Evolutionary conservation across 495 filamentous ascomycete species (phyloP).

Genomic region (Talaromyces trachyspermus): DNA sequence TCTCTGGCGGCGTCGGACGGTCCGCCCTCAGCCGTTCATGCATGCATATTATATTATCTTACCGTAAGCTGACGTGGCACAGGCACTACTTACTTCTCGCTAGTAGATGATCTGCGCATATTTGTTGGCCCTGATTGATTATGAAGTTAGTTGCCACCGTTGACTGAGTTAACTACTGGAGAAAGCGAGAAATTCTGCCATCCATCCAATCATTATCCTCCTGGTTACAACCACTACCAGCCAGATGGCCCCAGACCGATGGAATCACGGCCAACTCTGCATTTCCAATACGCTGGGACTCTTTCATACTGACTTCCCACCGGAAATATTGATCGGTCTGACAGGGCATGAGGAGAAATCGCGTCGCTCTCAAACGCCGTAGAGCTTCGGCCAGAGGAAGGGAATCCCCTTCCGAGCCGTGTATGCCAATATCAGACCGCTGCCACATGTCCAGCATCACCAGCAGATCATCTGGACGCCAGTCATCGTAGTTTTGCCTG

Average conservation of each 20-base stretch:
- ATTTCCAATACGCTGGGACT: slow-evolving; percentile 32
- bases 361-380: slow-evolving; percentile 45
- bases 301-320: slow-evolving; percentile 52
- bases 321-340: slow-evolving; percentile 61
- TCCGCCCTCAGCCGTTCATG: no score
- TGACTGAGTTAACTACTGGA: no score
- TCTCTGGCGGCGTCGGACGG: no score
- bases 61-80: no score
- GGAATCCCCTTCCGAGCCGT: slow-evolving; percentile 38
- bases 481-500: slow-evolving; percentile 28
- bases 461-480: slow-evolving; percentile 54
- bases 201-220: slow-evolving; percentile 56
- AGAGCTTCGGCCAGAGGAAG: slow-evolving; percentile 46
- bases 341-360: slow-evolving; percentile 50
- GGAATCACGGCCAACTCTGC: slow-evolving; percentile 45
- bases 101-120: no score
- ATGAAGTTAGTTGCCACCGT: no score
- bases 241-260: slow-evolving; percentile 55
- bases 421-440: slow-evolving; percentile 49
- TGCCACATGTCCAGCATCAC: slow-evolving; percentile 62
- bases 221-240: slow-evolving; percentile 45
- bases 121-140: no score
- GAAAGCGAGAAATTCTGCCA: slow-evolving; percentile 37
- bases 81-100: no score
- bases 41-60: no score